Percentiles rank a stretch among this genome's conserved stretches.
Conservation (phyloP, 2,329 filamentous ascomycete genomes). For the Huntiella omanensis region DNA sequence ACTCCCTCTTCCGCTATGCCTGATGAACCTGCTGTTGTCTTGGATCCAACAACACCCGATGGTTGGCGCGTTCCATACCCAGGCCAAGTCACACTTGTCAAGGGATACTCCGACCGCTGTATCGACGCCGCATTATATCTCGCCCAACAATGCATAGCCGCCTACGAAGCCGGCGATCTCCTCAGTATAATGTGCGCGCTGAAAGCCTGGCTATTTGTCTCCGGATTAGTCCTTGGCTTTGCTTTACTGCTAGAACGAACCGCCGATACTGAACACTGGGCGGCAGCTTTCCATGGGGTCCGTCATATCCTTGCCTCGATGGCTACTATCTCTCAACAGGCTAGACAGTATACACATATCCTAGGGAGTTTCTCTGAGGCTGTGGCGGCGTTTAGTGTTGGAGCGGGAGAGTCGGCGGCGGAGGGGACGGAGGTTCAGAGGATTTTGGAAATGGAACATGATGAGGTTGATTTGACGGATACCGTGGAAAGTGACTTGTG, state of each 20-base stretch:
- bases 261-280: not conserved
- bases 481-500: not conserved
- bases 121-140: slow-evolving; percentile 30
- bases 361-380: slow-evolving; percentile 27
- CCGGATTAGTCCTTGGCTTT: slow-evolving; percentile 13
- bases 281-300: slow-evolving; percentile 28
- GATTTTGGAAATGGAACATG: slow-evolving; percentile 2
- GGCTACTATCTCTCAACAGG: slow-evolving; percentile 31
- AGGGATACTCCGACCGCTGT: slow-evolving; percentile 25
- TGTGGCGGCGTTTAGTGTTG: slow-evolving; percentile 22
- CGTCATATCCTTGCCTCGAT: slow-evolving; percentile 30
- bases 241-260: slow-evolving; percentile 8
- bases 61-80: not conserved
- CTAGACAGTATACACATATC: slow-evolving; percentile 38
- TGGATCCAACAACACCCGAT: not conserved
- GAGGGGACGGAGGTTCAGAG: slow-evolving; percentile 2
- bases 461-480: not conserved
- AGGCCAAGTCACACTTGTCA: not conserved
- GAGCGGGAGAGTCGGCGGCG: slow-evolving; percentile 5
- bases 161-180: slow-evolving; percentile 21
- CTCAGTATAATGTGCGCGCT: slow-evolving; percentile 31
- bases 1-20: not conserved
- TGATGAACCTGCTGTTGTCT: not conserved
- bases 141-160: slow-evolving; percentile 27
- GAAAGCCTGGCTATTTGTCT: slow-evolving; percentile 18